Percentiles rank a stretch among this genome's conserved stretches.
Evolutionary conservation across 768 basidiomycete genomes (phyloP).

Genomic region (Crassisporium funariophilum): DNA sequence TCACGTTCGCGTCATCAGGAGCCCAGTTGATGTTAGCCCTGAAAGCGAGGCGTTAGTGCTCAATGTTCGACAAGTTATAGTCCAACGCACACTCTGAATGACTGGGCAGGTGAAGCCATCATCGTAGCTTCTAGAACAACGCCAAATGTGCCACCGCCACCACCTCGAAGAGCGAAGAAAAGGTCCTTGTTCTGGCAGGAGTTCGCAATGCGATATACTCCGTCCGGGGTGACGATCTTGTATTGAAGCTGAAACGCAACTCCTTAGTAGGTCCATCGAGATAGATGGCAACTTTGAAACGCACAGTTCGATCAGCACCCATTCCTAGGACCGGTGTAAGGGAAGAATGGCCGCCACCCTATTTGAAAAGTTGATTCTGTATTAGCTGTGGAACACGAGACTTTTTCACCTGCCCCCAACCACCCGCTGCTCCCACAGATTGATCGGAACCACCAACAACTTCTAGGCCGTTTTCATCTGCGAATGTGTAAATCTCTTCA

Average conservation of each 20-base stretch:
- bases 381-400: background rate
- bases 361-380: background rate
- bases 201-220: conserved; percentile 44
- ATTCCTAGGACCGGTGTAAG: conserved; percentile 48
- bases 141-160: conserved; percentile 50
- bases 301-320: conserved; percentile 47
- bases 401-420: conserved; percentile 45
- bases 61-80: too few relatives aligned
- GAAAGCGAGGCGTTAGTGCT: too few relatives aligned
- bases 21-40: conserved; percentile 39
- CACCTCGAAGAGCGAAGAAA: too few relatives aligned
- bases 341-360: conserved; percentile 49
- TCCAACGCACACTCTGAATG: conserved; percentile 20
- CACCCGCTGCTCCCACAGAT: too few relatives aligned
- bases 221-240: conserved; percentile 56
- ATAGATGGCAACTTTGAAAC: too few relatives aligned
- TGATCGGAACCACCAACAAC: conserved; percentile 50
- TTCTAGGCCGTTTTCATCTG: conserved; percentile 44
- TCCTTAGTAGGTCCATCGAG: background rate
- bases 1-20: conserved; percentile 26
- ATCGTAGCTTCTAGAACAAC: conserved; percentile 41
- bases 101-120: conserved; percentile 36
- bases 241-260: conserved; percentile 37
- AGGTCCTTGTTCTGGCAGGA: conserved; percentile 51
- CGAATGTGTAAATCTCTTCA: conserved; percentile 45